Conservation (phyloP, 768 basidiomycete species). For the Boletus subparvulus region DNA sequence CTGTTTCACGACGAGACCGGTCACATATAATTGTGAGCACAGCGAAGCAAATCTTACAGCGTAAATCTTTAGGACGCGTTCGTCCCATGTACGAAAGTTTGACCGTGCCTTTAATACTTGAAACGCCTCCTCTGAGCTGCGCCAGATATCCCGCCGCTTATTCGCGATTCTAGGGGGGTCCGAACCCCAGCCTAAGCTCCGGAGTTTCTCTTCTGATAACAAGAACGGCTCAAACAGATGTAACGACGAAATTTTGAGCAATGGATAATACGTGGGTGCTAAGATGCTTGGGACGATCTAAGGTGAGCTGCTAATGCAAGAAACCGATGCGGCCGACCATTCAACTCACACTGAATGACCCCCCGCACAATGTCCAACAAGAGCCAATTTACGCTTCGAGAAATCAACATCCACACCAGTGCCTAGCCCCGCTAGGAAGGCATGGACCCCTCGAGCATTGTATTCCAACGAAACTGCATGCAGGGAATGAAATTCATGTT, state of each 20-base stretch:
- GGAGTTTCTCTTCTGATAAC: not conserved
- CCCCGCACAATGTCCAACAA: conserved; percentile 6
- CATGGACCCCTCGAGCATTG: conserved; percentile 5
- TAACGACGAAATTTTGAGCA: conserved; percentile 8
- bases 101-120: not conserved
- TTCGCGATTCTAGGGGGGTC: not conserved
- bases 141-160: conserved; percentile 2
- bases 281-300: not conserved
- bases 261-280: not conserved
- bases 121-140: not conserved
- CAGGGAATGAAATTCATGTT: not conserved
- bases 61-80: conserved; percentile 1
- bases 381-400: conserved; percentile 5
- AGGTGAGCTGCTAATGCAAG: not conserved
- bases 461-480: conserved; percentile 6
- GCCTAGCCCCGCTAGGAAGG: conserved; percentile 5
- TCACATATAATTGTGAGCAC: too few species aligned
- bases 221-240: conserved; percentile 1
- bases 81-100: conserved; percentile 1
- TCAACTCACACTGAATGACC: not conserved
- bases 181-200: not conserved
- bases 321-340: too few species aligned
- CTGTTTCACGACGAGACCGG: too few species aligned
- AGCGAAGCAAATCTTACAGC: not conserved
- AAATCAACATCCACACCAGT: conserved; percentile 8